Evolutionary conservation across 2,329 filamentous ascomycete genomes (phyloP).

Genomic region (Ceratocystis ficicola): DNA sequence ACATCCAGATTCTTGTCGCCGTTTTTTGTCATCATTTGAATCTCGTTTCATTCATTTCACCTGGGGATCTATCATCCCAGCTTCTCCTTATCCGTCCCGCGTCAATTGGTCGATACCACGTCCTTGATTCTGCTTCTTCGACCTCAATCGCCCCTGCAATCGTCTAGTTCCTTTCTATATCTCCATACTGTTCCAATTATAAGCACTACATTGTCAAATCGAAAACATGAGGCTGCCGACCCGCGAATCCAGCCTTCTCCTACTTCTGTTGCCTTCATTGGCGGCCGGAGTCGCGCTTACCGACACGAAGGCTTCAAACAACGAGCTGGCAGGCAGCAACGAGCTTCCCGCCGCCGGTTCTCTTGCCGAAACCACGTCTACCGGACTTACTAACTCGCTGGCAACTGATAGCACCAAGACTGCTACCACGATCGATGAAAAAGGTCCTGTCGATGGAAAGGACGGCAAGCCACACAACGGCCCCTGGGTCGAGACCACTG

Average conservation of each 20-base stretch:
- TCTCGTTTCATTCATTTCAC: slow-evolving; percentile 3
- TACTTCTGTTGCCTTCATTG: slow-evolving; percentile 21
- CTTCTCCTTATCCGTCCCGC: slow-evolving; percentile 5
- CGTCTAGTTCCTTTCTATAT: background rate
- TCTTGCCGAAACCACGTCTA: slow-evolving; percentile 12
- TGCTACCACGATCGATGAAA: slow-evolving; percentile 39
- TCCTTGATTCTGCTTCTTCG: background rate
- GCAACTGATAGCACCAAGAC: slow-evolving; percentile 14
- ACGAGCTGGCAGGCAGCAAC: slow-evolving; percentile 30
- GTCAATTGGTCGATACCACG: background rate
- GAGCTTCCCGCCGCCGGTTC: slow-evolving; percentile 5
- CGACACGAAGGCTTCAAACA: slow-evolving; percentile 29
- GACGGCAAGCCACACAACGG: slow-evolving; percentile 90
- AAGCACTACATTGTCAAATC: background rate
- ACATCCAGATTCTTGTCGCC: background rate
- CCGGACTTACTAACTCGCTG: background rate
- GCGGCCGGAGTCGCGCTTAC: slow-evolving; percentile 19
- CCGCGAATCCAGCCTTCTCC: slow-evolving; percentile 18
- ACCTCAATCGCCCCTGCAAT: background rate
- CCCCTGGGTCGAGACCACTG: slow-evolving; percentile 54
- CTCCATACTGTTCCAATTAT: background rate
- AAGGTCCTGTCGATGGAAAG: slow-evolving; percentile 80
- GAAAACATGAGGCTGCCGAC: slow-evolving; percentile 20
- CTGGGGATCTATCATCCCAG: background rate
- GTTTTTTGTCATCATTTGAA: background rate